Base-by-base conservation (phyloP, 192 early-diverging fungal species). In the Podila minutissima region DNA sequence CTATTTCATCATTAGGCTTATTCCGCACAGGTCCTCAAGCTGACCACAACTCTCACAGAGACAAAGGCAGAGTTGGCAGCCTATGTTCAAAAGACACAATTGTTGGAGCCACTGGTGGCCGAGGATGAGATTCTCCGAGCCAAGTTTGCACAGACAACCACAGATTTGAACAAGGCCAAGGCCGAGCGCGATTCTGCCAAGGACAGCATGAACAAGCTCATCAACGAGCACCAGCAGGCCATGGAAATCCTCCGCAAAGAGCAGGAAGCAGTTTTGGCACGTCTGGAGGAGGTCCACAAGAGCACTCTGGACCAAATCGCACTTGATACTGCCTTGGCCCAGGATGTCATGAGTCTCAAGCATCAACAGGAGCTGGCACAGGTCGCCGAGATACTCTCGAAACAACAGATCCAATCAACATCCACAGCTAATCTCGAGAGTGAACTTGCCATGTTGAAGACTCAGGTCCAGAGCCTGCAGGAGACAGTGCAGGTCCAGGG, bases 181-280 rank as follows among this genome's bases (percentile, higher is more conserved):
- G 50, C 72, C 41, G 77, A 81, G 31, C 77, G 77, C n/a, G 77
- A 81, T 69, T 12, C 72, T 6, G 60, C 62, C 58, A 81, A 81
- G 67, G 77, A 81, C 37, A 73, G 66, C 57, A 64, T 81, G 71
- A 81, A 69, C 37, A 71, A 81, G 5, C 26, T 81, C 38, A 81
- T 81, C 49, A 81, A 68, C 35, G 77, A 81, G 17, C 77, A 81
- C 46, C 77, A 81, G 53, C 77, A 73, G 29, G 29, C 66, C 0
- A 53, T 73, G 67, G 71, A 73, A 1, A 37, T 13, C 0, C 41
- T 81, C 2, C 70, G 69, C n/a, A 72, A 72, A 51, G 77, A 81
- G 31, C 76, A 81, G 5, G 77, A 81, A 37, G 32, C 62, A 3
- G 65, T 59, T 12, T n/a, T 74, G 24, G 31, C 59, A 7, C 61